These are phyloP conservation scores for Urtica urens DNA, from an alignment of 306 rosid genomes.

Conservation along the genomic window DNA sequence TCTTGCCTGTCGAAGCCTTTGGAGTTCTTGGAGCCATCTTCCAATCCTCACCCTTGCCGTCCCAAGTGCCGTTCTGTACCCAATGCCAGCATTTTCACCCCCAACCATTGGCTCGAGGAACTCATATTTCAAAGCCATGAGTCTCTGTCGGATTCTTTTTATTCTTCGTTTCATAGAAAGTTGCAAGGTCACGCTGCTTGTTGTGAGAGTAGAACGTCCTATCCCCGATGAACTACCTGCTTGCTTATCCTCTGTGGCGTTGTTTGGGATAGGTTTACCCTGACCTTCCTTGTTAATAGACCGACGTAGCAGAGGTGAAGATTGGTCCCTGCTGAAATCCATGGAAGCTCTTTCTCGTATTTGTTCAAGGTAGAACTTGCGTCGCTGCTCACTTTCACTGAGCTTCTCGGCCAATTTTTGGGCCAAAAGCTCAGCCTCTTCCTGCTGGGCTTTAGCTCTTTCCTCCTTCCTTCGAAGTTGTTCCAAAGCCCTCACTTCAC, in stretches of 20 bases:
- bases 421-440: slow-evolving; percentile 97
- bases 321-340: slow-evolving; percentile 96
- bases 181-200: slow-evolving; percentile 49
- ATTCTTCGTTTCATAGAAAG: slow-evolving; percentile 80
- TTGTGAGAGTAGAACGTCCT: slow-evolving; percentile 47
- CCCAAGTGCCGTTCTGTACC: slow-evolving; percentile 77
- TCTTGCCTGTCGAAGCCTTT: slow-evolving; percentile 93
- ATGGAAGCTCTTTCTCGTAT: slow-evolving; percentile 93
- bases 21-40: slow-evolving; percentile 98
- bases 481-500: slow-evolving; percentile 91
- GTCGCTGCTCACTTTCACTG: slow-evolving; percentile 93
- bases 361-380: slow-evolving; percentile 86
- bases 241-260: slow-evolving; percentile 54
- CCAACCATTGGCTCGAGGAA: slow-evolving; percentile 64
- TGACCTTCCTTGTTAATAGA: slow-evolving; percentile 60
- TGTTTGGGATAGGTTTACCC: slow-evolving; percentile 50
- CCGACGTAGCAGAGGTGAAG: slow-evolving; percentile 80
- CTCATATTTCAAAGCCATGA: slow-evolving; percentile 93
- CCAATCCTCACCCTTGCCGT: slow-evolving; percentile 91
- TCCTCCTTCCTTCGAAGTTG: slow-evolving; percentile 95
- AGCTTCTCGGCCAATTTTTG: slow-evolving; percentile 96
- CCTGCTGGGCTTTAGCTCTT: slow-evolving; percentile 97
- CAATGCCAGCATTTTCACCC: slow-evolving; percentile 79
- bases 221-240: slow-evolving; percentile 35
- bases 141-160: slow-evolving; percentile 88